phyloP scores from a whole-genome alignment of 371 early-diverging fungal species.

The Paraphysoderma sedebokerense region DNA sequence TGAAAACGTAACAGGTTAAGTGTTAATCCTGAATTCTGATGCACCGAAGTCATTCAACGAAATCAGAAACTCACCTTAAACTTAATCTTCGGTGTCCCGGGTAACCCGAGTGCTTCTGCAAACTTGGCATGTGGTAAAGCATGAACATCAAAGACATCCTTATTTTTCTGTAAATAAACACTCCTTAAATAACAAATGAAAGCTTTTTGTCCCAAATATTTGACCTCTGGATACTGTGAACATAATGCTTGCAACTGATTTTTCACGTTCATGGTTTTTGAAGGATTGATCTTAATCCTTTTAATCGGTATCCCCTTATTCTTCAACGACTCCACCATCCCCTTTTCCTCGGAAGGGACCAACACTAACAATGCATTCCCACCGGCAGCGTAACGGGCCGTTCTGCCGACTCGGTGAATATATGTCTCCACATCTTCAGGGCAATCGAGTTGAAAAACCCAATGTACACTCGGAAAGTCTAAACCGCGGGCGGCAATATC shows the following conservation, averaged over 20 bases:
- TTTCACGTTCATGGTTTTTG: conserved; percentile 53
- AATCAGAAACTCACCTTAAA: too few species aligned
- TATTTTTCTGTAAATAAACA: conserved; percentile 72
- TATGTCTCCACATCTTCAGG: conserved; percentile 93
- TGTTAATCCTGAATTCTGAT: neutral
- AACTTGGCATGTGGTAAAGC: conserved; percentile 69
- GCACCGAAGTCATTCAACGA: conserved; percentile 7
- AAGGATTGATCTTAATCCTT: conserved; percentile 60
- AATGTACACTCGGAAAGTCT: conserved; percentile 96
- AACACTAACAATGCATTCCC: conserved; percentile 78
- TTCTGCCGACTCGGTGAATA: conserved; percentile 96
- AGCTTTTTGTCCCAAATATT: conserved; percentile 86
- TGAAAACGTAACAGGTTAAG: too few species aligned
- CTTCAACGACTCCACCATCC: conserved; percentile 50
- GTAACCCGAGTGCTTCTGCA: conserved; percentile 78
- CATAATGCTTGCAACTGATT: conserved; percentile 74
- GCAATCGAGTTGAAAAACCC: conserved; percentile 95
- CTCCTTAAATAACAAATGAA: conserved; percentile 89
- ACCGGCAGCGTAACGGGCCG: conserved; percentile 78
- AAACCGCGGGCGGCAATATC: conserved; percentile 96
- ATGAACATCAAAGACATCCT: conserved; percentile 66
- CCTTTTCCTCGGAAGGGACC: conserved; percentile 70
- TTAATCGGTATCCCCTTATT: conserved; percentile 67
- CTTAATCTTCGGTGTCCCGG: conserved; percentile 85
- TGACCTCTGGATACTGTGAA: conserved; percentile 83